A percentile compares a stretch with the other conserved stretches of the same genome.
These are phyloP conservation scores for Vitis cinerea DNA, from an alignment of 164 flowering plant genomes.

Conservation along the genomic window DNA sequence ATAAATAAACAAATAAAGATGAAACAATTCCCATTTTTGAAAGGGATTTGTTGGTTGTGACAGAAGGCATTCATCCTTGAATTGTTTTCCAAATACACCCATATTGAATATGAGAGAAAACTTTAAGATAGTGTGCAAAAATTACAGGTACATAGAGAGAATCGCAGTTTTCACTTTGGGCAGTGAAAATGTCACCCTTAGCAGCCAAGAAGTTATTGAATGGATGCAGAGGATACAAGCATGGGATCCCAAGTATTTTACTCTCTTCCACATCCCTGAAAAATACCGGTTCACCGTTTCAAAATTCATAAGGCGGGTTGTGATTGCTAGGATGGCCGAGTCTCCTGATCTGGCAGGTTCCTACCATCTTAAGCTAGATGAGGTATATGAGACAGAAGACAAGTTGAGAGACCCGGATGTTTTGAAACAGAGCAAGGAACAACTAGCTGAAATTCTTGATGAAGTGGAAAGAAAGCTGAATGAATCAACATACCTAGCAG, in stretches of 20 bases:
- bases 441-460: slow-evolving; percentile 66
- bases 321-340: slow-evolving; percentile 89
- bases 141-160: slow-evolving; percentile 77
- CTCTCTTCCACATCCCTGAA: slow-evolving; percentile 70
- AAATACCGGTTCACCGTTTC: slow-evolving; percentile 57
- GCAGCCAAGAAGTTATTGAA: slow-evolving; percentile 46
- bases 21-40: neutral
- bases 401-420: slow-evolving; percentile 52
- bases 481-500: slow-evolving; percentile 56
- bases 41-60: no score
- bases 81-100: neutral
- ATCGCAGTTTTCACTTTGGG: slow-evolving; percentile 57
- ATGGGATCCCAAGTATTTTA: slow-evolving; percentile 82
- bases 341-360: slow-evolving; percentile 77
- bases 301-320: slow-evolving; percentile 70
- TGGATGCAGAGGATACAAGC: slow-evolving; percentile 92
- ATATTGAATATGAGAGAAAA: neutral
- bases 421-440: slow-evolving; percentile 49
- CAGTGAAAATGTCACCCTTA: slow-evolving; percentile 18
- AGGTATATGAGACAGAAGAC: slow-evolving; percentile 75
- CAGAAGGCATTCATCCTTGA: neutral
- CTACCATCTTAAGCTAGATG: slow-evolving; percentile 76
- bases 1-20: neutral
- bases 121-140: neutral
- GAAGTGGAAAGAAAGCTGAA: slow-evolving; percentile 64